Percentiles rank a stretch among this genome's conserved stretches.
Conservation (phyloP, 148 eudicot species). For the Diospyros lotus region DNA sequence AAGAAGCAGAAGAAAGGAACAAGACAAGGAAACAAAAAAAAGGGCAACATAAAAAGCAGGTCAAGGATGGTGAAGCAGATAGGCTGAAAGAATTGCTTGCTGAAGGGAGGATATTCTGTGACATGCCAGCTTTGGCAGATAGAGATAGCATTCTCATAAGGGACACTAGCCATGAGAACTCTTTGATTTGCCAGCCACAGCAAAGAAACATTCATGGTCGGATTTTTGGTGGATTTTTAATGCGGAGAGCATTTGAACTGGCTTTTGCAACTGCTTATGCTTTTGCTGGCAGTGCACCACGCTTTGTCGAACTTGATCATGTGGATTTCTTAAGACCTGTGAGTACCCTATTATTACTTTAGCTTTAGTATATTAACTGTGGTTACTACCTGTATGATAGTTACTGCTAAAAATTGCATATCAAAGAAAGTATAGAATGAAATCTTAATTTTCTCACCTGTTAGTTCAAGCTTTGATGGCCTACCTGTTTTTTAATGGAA, state of each 20-base stretch:
- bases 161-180: constrained; percentile 77
- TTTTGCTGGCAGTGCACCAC: constrained; percentile 83
- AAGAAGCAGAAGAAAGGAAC: constrained; percentile 85
- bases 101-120: constrained; percentile 71
- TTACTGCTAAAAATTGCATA: no score
- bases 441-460: no score
- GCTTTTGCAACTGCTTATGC: constrained; percentile 80
- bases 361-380: background rate
- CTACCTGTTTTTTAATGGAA: no score
- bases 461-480: no score
- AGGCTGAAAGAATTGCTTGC: constrained; percentile 63
- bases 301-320: constrained; percentile 88
- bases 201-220: constrained; percentile 90
- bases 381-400: background rate
- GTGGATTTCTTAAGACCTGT: constrained; percentile 93
- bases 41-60: constrained; percentile 39
- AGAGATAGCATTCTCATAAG: constrained; percentile 85
- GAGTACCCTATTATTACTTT: constrained; percentile 25
- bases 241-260: constrained; percentile 88
- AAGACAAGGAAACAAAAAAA: constrained; percentile 54
- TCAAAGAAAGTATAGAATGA: no score
- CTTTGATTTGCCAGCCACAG: constrained; percentile 86
- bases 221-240: constrained; percentile 88
- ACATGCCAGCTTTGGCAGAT: constrained; percentile 92
- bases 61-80: constrained; percentile 32